Evolutionary conservation across 169 alveolate species (phyloP).

Genomic region (Perkinsus chesapeaki): DNA sequence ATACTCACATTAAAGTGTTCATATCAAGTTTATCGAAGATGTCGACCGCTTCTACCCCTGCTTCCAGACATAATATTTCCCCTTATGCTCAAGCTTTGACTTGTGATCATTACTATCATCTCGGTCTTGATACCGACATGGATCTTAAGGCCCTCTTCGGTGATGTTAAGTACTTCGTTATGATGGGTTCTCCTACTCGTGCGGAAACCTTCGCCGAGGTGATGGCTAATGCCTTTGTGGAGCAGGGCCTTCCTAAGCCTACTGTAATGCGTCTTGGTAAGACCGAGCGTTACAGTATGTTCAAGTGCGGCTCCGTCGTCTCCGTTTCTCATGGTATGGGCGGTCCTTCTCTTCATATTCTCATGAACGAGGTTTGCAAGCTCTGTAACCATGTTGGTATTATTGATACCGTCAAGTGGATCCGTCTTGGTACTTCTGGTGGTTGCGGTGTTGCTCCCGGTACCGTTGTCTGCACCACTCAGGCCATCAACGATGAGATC

Average conservation of each 20-base stretch:
- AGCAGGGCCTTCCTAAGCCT: neutral
- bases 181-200: neutral
- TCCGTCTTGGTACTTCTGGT: constrained; percentile 3
- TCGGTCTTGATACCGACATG: neutral
- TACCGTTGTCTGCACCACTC: neutral
- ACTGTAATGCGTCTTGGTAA: neutral
- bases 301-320: neutral
- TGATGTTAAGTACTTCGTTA: neutral
- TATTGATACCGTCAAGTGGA: neutral
- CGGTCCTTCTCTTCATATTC: neutral
- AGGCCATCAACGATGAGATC: constrained; percentile 1
- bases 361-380: neutral
- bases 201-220: neutral
- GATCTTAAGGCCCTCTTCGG: neutral
- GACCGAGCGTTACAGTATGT: neutral
- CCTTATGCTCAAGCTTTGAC: neutral
- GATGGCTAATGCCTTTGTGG: neutral
- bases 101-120: neutral
- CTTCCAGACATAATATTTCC: neutral
- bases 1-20: neutral
- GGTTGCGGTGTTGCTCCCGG: constrained; percentile 3
- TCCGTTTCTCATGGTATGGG: neutral
- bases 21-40: neutral
- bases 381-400: neutral
- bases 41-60: neutral